Conservation (phyloP, 2,329 filamentous ascomycete species). For the Colletotrichum tanaceti region DNA sequence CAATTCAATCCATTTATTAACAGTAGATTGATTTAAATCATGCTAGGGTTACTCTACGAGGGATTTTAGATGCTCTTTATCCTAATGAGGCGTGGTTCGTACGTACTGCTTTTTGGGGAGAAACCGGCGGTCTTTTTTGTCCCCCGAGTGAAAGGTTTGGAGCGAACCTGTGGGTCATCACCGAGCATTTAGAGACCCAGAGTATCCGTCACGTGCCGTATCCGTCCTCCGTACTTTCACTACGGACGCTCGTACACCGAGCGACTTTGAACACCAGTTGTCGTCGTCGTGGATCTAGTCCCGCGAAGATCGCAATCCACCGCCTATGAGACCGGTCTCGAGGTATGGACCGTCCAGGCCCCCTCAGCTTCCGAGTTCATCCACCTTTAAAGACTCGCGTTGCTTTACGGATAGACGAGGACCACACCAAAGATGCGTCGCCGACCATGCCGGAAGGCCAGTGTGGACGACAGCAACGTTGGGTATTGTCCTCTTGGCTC, state of each 20-base stretch:
- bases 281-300: neutral
- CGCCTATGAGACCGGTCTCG: conserved; percentile 12
- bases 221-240: too few relatives aligned
- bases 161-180: conserved; percentile 20
- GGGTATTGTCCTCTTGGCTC: conserved; percentile 14
- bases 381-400: too few relatives aligned
- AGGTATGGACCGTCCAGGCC: neutral
- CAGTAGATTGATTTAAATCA: too few relatives aligned
- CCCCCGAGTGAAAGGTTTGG: too few relatives aligned
- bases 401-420: too few relatives aligned
- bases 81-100: too few relatives aligned
- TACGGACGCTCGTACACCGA: neutral
- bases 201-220: neutral
- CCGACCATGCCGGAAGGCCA: conserved; percentile 28
- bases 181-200: neutral
- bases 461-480: neutral
- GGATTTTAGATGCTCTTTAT: too few relatives aligned
- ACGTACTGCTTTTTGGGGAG: too few relatives aligned
- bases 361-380: conserved; percentile 11
- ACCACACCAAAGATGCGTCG: conserved; percentile 13
- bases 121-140: too few relatives aligned
- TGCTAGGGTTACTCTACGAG: too few relatives aligned
- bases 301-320: conserved; percentile 6
- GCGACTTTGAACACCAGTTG: neutral
- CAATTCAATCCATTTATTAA: too few relatives aligned